Base-by-base conservation (phyloP, 192 early-diverging fungal species). In the Rhizophagus prolifer region DNA sequence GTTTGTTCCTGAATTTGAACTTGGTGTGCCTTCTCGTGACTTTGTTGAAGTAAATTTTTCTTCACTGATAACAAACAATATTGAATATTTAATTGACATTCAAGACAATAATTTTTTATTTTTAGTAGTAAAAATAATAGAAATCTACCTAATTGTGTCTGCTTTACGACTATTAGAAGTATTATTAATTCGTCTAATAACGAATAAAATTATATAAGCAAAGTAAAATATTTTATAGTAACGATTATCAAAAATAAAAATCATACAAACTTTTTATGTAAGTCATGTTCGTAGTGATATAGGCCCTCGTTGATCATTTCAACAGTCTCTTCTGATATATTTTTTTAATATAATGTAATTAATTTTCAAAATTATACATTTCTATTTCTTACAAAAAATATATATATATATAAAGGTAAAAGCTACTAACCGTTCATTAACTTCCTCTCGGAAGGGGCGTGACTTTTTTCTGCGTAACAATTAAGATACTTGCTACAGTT, bases 281-380 rank as follows among this genome's bases (percentile, higher is more conserved):
- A 82, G 41, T 93, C 91, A 58, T 88, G 82, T 79, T 98, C 95
- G 73, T 97, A 98, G 75, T 94, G 87, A 79, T 93, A 93, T n/a
- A 98, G 86, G 2, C 95, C 96, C 81, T 98, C 96, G 82, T 92
- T 98, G 82, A 98, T 98, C 81, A 96, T 95, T 67, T 96, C 94
- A 34, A 90, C 86, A 77, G 96, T 88, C 50, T 96, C 95, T 58
- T 92, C 64, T 66, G 7, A 9, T 6, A 19, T 31, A 19, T 54
- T 54, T 38, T 63, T 28, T 12, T 19, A 9, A 66, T 28, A 34
- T 10, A 44, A 12, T 44, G 41, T 44, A 44, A 44, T 44, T 12
- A 44, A 44, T 44, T 44, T 36, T 38, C 36, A 38, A 8, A 8
- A 8, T 38, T 44, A 66, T 28, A 66, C 5, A 38, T 19, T 0